Base-by-base conservation (phyloP, 345 rosid genomes). In the Iberis pinnata region DNA sequence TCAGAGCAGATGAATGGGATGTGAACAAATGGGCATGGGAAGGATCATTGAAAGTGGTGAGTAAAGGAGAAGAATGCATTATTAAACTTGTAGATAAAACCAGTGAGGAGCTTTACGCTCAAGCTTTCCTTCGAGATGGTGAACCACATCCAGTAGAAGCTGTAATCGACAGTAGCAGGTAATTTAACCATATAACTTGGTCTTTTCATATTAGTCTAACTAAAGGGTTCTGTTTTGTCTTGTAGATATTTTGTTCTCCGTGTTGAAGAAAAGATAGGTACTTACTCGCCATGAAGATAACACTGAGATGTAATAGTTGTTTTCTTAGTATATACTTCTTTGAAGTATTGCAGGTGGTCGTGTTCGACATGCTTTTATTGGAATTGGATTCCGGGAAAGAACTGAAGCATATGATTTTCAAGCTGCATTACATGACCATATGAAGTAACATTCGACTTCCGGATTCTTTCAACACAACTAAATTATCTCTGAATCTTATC, bases 1-100 rank as follows among this genome's bases (percentile, higher is more conserved):
- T 71, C 78, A 93, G 97, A 73, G 99, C 99, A 58, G 99, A 88
- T 79, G 99, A 93, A 63, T 93, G 99, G 99, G 67, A 93, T 55
- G 97, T 93, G 26, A 88, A 93, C 72, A 86, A 93, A 72, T 93
- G 99, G 99, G 88, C 84, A 49, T 93, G 99, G 99, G 97, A 86
- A 70, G 99, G 99, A 18, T 57, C 63, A 7, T 49, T 93, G 58
- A 93, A 80, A 74, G 99, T 93, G 45, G 54, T 82, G 55, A 80
- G 94, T 77, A 93, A 80, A 74, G 97, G 82, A 36, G 99, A 93
- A 78, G 99, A 88, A 29, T 93, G 99, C 75, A 83, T 86, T 56
- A 93, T 93, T 57, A 86, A 73, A 71, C 99, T 93, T 57, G 95
- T 86, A 73, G 97, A 93, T 68, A 93, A 82, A 75, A 52, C 75